Evolutionary conservation across 2,329 filamentous ascomycete genomes (phyloP).

Genomic region (Aspergillus fischeri): DNA sequence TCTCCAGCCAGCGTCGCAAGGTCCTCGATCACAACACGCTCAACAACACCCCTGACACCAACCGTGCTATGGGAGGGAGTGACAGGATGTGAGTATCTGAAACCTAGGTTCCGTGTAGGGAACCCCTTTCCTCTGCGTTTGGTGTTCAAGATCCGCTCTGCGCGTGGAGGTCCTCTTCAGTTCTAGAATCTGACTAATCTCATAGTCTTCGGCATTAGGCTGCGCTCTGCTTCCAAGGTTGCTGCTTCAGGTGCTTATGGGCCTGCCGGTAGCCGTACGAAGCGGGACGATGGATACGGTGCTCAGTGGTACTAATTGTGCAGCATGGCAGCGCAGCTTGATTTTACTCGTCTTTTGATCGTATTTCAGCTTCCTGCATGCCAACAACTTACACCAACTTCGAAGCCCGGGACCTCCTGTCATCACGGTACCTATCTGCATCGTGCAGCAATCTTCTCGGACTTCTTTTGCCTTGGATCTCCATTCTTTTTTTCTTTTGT

Average conservation of each 20-base stretch:
- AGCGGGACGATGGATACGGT: slow-evolving; percentile 51
- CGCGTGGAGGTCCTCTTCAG: slow-evolving; percentile 62
- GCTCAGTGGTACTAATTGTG: slow-evolving; percentile 44
- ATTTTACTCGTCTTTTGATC: slow-evolving; percentile 14
- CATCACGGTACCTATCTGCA: slow-evolving; percentile 24
- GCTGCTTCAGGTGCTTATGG: slow-evolving; percentile 48
- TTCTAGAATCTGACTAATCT: slow-evolving; percentile 75
- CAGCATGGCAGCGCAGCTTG: slow-evolving; percentile 28
- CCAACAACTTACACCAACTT: slow-evolving; percentile 22
- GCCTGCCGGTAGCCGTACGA: slow-evolving; percentile 49
- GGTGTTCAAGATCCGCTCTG: slow-evolving; percentile 67
- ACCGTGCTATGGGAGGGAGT: slow-evolving; percentile 72
- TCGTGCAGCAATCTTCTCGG: slow-evolving; percentile 30
- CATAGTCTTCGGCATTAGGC: slow-evolving; percentile 81
- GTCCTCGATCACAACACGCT: slow-evolving; percentile 67
- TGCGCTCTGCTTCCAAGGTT: slow-evolving; percentile 77
- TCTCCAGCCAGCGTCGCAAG: slow-evolving; percentile 76
- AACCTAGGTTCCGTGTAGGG: slow-evolving; percentile 78
- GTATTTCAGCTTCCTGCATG: slow-evolving; percentile 23
- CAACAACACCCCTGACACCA: slow-evolving; percentile 69
- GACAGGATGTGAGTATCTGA: slow-evolving; percentile 93
- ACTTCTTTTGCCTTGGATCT: slow-evolving; percentile 32
- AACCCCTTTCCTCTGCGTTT: slow-evolving; percentile 71
- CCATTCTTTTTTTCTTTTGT: slow-evolving; percentile 16
- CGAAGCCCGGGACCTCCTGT: slow-evolving; percentile 27